Percentiles rank a stretch among this genome's conserved stretches.
phyloP scores from a whole-genome alignment of 2,329 filamentous ascomycete species.

The Botryotinia convoluta region DNA sequence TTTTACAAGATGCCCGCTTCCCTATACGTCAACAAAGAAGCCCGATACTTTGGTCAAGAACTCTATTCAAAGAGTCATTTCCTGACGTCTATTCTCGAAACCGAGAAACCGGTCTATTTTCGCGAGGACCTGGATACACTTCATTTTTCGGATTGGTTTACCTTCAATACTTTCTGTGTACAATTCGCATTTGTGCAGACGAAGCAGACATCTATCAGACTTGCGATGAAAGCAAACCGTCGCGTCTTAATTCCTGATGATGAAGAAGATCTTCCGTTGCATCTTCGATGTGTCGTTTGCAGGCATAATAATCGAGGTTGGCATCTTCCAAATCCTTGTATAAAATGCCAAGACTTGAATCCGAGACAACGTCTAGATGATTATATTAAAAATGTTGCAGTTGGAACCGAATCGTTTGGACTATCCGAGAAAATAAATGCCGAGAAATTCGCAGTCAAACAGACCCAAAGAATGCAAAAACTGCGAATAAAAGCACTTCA shows the following conservation, averaged over 20 bases:
- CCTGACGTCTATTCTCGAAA: neutral
- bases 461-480: neutral
- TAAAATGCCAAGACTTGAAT: neutral
- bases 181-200: neutral
- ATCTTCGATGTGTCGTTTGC: neutral
- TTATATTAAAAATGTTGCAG: neutral
- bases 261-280: neutral
- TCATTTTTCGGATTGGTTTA: constrained; percentile 9
- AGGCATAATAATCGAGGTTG: neutral
- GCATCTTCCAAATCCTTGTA: neutral
- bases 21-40: neutral
- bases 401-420: neutral
- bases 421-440: neutral
- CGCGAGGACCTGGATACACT: neutral
- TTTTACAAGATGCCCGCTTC: neutral
- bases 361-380: neutral
- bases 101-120: neutral
- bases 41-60: neutral
- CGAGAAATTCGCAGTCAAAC: neutral
- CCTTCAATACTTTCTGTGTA: constrained; percentile 3
- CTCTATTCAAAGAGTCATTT: neutral
- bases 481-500: neutral
- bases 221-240: neutral
- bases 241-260: neutral
- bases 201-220: neutral